Percentiles rank a stretch among this genome's conserved stretches.
phyloP scores from a whole-genome alignment of 306 rosid species.

The Hylodesmum podocarpum region DNA sequence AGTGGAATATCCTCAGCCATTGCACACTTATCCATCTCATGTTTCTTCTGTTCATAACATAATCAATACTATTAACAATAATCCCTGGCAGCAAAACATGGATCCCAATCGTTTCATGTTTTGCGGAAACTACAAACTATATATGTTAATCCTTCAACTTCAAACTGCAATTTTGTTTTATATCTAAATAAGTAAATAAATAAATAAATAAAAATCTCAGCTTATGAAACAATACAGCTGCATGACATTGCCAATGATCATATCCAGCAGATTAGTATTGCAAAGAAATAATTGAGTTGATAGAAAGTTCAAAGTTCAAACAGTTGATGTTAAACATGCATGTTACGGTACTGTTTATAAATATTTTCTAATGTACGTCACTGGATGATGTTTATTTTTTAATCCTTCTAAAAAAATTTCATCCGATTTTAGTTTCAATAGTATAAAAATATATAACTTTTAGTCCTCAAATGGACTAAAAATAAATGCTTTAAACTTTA shows the following conservation, averaged over 20 bases:
- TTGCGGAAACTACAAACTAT: background rate
- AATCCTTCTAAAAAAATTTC: too few relatives aligned
- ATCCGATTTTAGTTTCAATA: too few relatives aligned
- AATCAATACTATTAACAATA: background rate
- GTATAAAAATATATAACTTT: too few relatives aligned
- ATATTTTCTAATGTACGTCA: too few relatives aligned
- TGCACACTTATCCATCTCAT: background rate
- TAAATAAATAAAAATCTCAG: background rate
- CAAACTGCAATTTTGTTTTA: too few relatives aligned
- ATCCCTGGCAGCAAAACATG: background rate
- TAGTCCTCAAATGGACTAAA: too few relatives aligned
- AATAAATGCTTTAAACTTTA: too few relatives aligned
- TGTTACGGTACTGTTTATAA: too few relatives aligned
- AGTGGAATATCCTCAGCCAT: background rate
- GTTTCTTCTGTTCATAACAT: background rate
- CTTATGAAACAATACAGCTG: background rate
- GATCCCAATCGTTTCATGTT: background rate
- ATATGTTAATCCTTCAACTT: too few relatives aligned
- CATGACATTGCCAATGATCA: background rate
- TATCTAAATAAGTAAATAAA: too few relatives aligned
- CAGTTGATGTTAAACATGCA: background rate
- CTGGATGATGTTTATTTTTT: too few relatives aligned
- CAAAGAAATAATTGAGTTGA: background rate
- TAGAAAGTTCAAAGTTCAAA: background rate
- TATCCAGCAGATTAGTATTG: background rate